Evolutionary conservation across 345 rosid species (phyloP), one percentile per base, ranked within the genome.

Genomic region (Conringia planisiliqua): DNA sequence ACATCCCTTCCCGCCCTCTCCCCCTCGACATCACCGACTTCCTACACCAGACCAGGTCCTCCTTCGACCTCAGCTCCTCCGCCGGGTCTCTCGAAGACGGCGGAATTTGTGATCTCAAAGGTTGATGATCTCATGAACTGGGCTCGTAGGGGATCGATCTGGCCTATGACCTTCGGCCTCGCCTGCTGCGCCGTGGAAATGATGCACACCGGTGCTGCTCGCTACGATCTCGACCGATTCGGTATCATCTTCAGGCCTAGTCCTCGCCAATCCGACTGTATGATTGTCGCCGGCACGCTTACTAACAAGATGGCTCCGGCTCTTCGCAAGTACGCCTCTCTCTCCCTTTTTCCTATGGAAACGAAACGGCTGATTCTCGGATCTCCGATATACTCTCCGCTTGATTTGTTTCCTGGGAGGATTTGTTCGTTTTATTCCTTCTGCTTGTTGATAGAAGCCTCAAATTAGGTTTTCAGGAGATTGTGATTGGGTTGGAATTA

Each of bases 241-340:
- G 99, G 99, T 33, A 70, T 95, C 69, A 95, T 95, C 59, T 95
- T 95, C 73, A 82, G 99, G 75, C 99, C 99, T 9, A 95, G 98
- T 78, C 99, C 99, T 46, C 90, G 99, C 1, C 99, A 95, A 73
- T 95, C 99, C 14, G 99, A 95, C 82, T 87, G 96, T 74, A 95
- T 95, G 99, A 87, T 95, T 73, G 99, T 95, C 30, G 99, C 99
- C 8, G 99, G 99, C 7, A 95, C 99, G 7, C 98, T 95, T 65
- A 95, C 99, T 74, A 95, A 95, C 62, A 95, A 95, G 87, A 95
- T 95, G 99, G 99, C 98, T 61, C 99, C 99, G 18, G 99, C 99
- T 22, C 96, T 95, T 65, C 92, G 99, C 85, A 95, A 83, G 97
- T 94, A 87, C 48, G 86, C 50, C 13, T 47, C 59, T 30, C 63